Evolutionary conservation across 2,329 filamentous ascomycete genomes (phyloP), one percentile per base, ranked within the genome.

Genomic region (Cadophora gregata): DNA sequence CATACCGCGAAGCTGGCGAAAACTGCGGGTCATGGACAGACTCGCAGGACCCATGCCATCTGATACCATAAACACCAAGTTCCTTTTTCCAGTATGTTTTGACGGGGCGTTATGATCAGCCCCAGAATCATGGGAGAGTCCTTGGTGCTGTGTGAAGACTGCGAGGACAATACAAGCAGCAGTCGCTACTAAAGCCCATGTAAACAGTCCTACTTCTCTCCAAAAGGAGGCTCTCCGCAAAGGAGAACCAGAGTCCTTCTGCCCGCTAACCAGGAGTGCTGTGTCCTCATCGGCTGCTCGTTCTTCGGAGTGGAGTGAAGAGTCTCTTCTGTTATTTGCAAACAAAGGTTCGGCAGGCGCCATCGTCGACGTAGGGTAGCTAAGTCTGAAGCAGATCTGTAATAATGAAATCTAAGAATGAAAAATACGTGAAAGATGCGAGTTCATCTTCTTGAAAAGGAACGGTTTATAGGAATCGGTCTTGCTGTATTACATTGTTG

Each of bases 11-110:
- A 90, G 86, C 79, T 99, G 96, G 72, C 92, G 88, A 81, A 91
- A 99, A 76, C 89, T 92, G 65, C 96, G 86, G 7, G 96, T 97
- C 77, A 99, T 80, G 29, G 91, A 91, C 63, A 99, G 84, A 73
- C 93, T 95, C 9, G 96, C 93, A 8, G 96, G 96, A 0, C 96
- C 96, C 96, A 99, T 99, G 75, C 96, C 96, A 78, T 99, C 96
- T 0, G 93, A 97, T 45, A 99, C 95, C 96, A 99, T 99, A 83
- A 99, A 98, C 74, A 99, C 90, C 62, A 99, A 84, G 79, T 98
- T 99, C 63, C 93, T 87, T 84, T 98, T 99, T 62, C 88, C 87
- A 31, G 75, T 79, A 64, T 83, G 82, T 45, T 70, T 72, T 6
- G 62, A 42, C 21, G 67, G 69, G 36, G 64, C 56, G 53, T 69